Conservation (phyloP, 352 stramenopile genomes). For the Hyphochytrium catenoides region DNA sequence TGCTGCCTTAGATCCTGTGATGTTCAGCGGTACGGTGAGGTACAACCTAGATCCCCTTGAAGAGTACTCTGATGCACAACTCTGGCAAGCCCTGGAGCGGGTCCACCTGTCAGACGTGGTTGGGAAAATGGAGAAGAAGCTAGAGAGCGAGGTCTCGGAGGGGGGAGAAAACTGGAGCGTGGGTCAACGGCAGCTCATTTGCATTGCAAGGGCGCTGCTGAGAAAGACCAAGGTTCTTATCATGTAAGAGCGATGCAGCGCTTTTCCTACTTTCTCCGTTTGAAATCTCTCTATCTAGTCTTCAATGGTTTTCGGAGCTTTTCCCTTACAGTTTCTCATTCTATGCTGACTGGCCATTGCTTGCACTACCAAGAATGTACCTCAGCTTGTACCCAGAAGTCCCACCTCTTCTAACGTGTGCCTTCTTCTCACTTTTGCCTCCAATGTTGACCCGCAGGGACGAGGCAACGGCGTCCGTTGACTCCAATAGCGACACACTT, state of each 20-base stretch:
- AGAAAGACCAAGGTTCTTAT: constrained; percentile 71
- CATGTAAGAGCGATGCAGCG: constrained; percentile 76
- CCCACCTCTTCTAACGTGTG: no score
- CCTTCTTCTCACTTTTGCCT: no score
- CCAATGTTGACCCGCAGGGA: constrained; percentile 19
- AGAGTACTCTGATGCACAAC: constrained; percentile 55
- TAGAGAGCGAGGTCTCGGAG: constrained; percentile 46
- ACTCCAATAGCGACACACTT: constrained; percentile 55
- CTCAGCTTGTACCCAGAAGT: no score
- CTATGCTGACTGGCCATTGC: no score
- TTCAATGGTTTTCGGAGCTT: no score
- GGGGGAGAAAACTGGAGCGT: constrained; percentile 76
- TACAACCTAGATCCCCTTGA: constrained; percentile 76
- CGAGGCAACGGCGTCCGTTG: constrained; percentile 27
- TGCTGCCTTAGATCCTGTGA: constrained; percentile 48
- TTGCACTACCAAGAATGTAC: no score
- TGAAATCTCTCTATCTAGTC: no score
- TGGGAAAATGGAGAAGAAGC: constrained; percentile 22
- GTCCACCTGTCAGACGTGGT: constrained; percentile 35
- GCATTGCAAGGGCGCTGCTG: constrained; percentile 79
- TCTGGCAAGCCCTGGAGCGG: constrained; percentile 52
- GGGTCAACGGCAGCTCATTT: constrained; percentile 86
- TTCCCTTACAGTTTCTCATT: no score
- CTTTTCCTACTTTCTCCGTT: no score
- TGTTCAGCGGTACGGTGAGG: constrained; percentile 45